Evolutionary conservation across 179 eudicot species (phyloP).

Genomic region (Nepenthes alata): DNA sequence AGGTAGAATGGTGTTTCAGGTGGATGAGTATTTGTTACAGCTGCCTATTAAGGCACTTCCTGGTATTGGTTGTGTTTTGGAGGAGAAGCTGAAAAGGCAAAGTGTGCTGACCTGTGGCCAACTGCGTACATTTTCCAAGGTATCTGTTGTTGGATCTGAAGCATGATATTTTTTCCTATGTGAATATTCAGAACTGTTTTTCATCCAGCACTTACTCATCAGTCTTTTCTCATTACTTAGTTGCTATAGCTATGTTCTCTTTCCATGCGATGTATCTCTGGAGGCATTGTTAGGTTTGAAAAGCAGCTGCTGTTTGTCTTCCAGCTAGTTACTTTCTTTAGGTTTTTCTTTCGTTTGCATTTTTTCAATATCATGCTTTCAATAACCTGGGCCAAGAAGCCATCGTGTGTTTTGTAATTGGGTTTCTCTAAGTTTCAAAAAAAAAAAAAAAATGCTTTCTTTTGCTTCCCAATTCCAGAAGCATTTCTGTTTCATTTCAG

Average conservation of each 20-base stretch:
- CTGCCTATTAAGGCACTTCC: slow-evolving; percentile 90
- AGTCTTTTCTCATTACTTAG: neutral
- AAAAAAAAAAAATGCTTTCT: too few relatives aligned
- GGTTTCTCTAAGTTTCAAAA: too few relatives aligned
- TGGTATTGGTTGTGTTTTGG: slow-evolving; percentile 85
- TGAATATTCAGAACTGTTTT: too few relatives aligned
- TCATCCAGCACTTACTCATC: neutral
- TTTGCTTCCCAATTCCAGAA: too few relatives aligned
- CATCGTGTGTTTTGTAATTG: too few relatives aligned
- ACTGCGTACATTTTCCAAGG: slow-evolving; percentile 63
- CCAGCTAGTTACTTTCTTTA: neutral
- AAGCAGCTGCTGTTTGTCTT: neutral
- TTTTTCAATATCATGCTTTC: too few relatives aligned
- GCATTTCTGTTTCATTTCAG: too few relatives aligned
- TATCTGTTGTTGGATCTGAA: slow-evolving; percentile 14
- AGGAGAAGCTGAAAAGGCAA: slow-evolving; percentile 57
- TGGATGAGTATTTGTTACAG: slow-evolving; percentile 51
- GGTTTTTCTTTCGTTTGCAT: neutral
- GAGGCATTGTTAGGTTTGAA: neutral
- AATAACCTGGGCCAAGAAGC: too few relatives aligned
- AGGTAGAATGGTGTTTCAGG: slow-evolving; percentile 35
- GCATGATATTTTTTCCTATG: neutral
- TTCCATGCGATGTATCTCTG: neutral
- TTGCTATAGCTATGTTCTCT: neutral
- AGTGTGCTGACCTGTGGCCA: slow-evolving; percentile 75